Evolutionary conservation across 305 asterid genomes (phyloP).

Genomic region (Fraxinus sp.): DNA sequence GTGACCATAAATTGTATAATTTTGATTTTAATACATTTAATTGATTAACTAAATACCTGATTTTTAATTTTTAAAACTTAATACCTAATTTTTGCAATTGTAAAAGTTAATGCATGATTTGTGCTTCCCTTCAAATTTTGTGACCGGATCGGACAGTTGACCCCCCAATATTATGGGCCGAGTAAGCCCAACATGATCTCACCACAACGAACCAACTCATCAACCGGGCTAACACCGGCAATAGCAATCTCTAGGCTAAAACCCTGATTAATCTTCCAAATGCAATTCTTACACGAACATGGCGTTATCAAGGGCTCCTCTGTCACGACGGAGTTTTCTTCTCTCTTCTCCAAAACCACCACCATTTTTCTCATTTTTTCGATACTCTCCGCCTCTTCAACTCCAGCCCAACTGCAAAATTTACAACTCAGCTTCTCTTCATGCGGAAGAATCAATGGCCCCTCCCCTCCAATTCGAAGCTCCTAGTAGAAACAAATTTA

Average conservation of each 20-base stretch:
- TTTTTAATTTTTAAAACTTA: too few species aligned
- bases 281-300: slow-evolving; percentile 16
- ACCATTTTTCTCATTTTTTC: slow-evolving; percentile 17
- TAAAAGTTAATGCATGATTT: too few species aligned
- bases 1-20: too few species aligned
- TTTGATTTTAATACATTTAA: too few species aligned
- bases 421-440: slow-evolving; percentile 32
- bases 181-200: too few species aligned
- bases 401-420: slow-evolving; percentile 22
- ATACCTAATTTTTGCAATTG: too few species aligned
- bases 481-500: slow-evolving; percentile 21
- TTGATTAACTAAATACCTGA: too few species aligned
- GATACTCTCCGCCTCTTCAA: slow-evolving; percentile 21
- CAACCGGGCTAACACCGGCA: background rate
- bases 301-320: slow-evolving; percentile 37
- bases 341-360: slow-evolving; percentile 26
- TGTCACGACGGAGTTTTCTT: slow-evolving; percentile 38
- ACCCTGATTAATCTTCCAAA: background rate
- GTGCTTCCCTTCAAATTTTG: too few species aligned
- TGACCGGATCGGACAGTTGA: too few species aligned
- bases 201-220: background rate
- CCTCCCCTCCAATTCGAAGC: slow-evolving; percentile 33
- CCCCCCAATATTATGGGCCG: too few species aligned
- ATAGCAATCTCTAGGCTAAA: background rate
- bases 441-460: slow-evolving; percentile 38